Conservation (phyloP, 305 asterid species). For the Plantago rigida region DNA sequence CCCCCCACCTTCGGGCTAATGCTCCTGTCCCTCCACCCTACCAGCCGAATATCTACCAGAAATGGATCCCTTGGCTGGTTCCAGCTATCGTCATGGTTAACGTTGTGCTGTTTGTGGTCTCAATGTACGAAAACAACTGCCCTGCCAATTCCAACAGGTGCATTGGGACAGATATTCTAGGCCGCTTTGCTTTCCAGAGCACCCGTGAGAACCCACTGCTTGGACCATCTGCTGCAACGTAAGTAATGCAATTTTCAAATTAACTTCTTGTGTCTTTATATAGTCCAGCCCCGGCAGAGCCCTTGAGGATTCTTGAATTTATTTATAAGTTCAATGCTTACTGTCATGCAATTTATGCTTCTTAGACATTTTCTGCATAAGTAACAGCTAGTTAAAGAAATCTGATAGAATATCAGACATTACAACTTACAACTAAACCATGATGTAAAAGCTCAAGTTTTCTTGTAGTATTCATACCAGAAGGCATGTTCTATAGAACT, state of each 20-base stretch:
- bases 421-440: no score
- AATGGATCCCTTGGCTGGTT: conserved; percentile 77
- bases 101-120: conserved; percentile 37
- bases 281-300: no score
- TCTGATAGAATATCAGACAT: no score
- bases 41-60: conserved; percentile 31
- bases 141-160: conserved; percentile 44
- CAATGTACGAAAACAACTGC: conserved; percentile 66
- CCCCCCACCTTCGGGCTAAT: conserved; percentile 22
- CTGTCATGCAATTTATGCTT: no score
- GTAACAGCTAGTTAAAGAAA: no score
- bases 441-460: no score
- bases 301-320: no score
- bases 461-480: no score
- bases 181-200: conserved; percentile 67
- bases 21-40: conserved; percentile 28
- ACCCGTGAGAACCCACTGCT: conserved; percentile 76
- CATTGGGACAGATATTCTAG: conserved; percentile 42
- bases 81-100: conserved; percentile 51
- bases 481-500: no score
- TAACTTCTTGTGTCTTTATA: background rate
- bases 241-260: conserved; percentile 11
- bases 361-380: no score
- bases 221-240: conserved; percentile 90
- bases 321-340: background rate